These are phyloP conservation scores for Mychonastes homosphaera DNA, from an alignment of 139 green algal genomes.

Conservation along the genomic window DNA sequence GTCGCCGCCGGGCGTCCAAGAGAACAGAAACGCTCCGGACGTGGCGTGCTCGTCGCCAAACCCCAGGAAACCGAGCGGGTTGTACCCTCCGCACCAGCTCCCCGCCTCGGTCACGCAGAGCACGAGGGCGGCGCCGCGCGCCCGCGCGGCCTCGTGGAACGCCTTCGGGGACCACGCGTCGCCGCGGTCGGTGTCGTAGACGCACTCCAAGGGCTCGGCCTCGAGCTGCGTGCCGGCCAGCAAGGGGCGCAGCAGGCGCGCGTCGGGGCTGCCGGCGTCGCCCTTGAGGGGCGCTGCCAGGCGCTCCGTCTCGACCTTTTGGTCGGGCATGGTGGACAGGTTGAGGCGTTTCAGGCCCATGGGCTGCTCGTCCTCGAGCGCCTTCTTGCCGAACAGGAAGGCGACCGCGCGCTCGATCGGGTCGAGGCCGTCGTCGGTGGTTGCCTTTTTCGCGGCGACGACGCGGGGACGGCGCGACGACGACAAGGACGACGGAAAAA, in stretches of 20 bases:
- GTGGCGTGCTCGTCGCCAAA: slow-evolving; percentile 54
- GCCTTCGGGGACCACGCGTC: slow-evolving; percentile 49
- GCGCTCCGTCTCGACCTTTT: slow-evolving; percentile 41
- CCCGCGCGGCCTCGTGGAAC: slow-evolving; percentile 52
- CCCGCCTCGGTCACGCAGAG: slow-evolving; percentile 35
- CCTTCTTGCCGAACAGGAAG: slow-evolving; percentile 46
- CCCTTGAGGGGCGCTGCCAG: slow-evolving; percentile 35
- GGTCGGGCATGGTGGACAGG: slow-evolving; percentile 12
- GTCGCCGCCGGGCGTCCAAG: slow-evolving; percentile 45
- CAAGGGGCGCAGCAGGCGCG: slow-evolving; percentile 41
- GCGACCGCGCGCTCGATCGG: slow-evolving; percentile 36
- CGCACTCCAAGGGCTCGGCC: slow-evolving; percentile 25
- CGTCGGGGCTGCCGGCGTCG: slow-evolving; percentile 24
- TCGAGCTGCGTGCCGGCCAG: slow-evolving; percentile 60
- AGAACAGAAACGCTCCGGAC: slow-evolving; percentile 68
- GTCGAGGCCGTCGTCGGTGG: slow-evolving; percentile 30
- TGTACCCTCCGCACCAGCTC: slow-evolving; percentile 59
- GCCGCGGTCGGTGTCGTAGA: slow-evolving; percentile 40
- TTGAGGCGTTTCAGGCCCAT: slow-evolving; percentile 54
- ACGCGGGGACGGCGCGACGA: too few species aligned
- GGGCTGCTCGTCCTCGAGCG: slow-evolving; percentile 40
- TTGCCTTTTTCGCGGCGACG: too few species aligned
- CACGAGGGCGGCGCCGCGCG: slow-evolving; percentile 45
- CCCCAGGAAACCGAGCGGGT: slow-evolving; percentile 50
- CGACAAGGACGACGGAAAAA: too few species aligned